A percentile compares a stretch with the other conserved stretches of the same genome.
Evolutionary conservation across 768 basidiomycete species (phyloP).

Genomic region (Collybia sp.): DNA sequence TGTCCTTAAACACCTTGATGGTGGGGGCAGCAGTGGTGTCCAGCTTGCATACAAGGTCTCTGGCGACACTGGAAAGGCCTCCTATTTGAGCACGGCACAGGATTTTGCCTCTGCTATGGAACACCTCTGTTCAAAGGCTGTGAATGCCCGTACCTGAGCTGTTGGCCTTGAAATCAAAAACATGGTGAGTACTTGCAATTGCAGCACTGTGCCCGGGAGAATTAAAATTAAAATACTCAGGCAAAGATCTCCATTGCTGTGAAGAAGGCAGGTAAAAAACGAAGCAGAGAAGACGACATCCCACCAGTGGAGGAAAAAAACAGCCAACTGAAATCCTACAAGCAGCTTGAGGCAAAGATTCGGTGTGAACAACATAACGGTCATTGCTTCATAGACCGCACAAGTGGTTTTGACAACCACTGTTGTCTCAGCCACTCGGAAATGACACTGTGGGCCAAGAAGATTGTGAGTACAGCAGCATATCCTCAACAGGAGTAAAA

Average conservation of each 20-base stretch:
- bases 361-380: neutral
- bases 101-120: neutral
- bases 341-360: neutral
- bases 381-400: neutral
- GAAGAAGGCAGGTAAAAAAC: neutral
- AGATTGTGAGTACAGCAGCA: neutral
- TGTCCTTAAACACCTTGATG: neutral
- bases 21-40: neutral
- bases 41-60: neutral
- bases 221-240: no score
- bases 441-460: slow-evolving; percentile 3
- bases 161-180: neutral
- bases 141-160: neutral
- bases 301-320: neutral
- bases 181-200: neutral
- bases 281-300: neutral
- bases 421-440: neutral
- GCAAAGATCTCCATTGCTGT: neutral
- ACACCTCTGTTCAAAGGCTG: neutral
- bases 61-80: neutral
- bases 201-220: neutral
- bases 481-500: neutral
- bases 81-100: neutral
- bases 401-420: neutral
- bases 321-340: neutral